Percentiles rank a stretch among this genome's conserved stretches.
phyloP scores from a whole-genome alignment of 2,329 filamentous ascomycete genomes.

The Trichoderma afroharzianum region DNA sequence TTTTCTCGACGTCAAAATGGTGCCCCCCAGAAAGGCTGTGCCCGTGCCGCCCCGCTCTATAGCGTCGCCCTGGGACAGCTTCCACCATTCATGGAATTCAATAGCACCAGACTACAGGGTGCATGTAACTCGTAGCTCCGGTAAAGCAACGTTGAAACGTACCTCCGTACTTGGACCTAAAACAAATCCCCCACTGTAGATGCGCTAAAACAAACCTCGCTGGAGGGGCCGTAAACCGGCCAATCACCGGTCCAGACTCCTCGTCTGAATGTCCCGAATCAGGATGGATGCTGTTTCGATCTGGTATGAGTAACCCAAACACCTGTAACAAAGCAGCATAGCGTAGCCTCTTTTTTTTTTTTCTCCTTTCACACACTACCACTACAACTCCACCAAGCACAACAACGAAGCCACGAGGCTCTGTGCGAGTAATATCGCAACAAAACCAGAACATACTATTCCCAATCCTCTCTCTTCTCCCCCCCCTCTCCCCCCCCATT shows the following conservation, averaged over 20 bases:
- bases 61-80: background rate
- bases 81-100: background rate
- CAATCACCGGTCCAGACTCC: background rate
- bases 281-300: background rate
- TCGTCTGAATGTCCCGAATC: background rate
- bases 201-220: background rate
- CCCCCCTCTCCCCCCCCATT: background rate
- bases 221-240: background rate
- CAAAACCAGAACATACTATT: background rate
- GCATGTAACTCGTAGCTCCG: background rate
- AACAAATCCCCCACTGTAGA: background rate
- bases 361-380: background rate
- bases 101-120: background rate
- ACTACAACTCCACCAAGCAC: background rate
- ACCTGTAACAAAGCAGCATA: background rate
- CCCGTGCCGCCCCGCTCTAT: background rate
- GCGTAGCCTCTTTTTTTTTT: background rate
- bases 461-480: background rate
- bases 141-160: background rate
- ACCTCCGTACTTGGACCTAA: background rate
- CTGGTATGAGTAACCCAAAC: background rate
- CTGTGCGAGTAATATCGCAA: background rate
- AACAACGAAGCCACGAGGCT: background rate
- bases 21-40: background rate
- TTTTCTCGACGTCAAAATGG: background rate